These are phyloP conservation scores for Hyaloscypha hepaticicola DNA, from an alignment of 495 filamentous ascomycete species.

Conservation along the genomic window DNA sequence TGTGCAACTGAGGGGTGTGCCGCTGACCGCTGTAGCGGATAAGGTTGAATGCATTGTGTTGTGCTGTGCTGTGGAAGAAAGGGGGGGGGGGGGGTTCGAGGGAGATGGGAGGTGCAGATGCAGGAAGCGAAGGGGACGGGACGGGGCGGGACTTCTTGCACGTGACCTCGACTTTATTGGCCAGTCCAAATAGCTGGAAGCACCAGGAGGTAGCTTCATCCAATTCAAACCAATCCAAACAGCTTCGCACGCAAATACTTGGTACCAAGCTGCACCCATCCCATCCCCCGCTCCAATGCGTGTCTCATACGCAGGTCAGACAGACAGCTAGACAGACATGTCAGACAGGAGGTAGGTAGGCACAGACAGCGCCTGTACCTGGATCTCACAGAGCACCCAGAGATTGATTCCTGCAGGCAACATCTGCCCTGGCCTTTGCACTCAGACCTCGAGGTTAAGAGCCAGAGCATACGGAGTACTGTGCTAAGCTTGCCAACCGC, in stretches of 20 bases:
- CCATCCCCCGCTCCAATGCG: not conserved
- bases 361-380: not conserved
- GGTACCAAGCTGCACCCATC: too few species aligned
- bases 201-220: too few species aligned
- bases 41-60: not conserved
- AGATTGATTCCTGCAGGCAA: not conserved
- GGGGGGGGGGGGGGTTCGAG: not conserved
- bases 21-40: not conserved
- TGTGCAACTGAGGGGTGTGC: not conserved
- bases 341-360: not conserved
- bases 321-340: too few species aligned
- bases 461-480: not conserved
- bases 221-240: too few species aligned
- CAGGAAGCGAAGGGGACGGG: too few species aligned
- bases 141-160: too few species aligned
- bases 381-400: not conserved
- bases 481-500: not conserved
- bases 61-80: not conserved
- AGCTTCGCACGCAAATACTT: too few species aligned
- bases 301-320: too few species aligned
- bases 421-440: not conserved
- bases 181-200: too few species aligned
- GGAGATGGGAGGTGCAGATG: not conserved
- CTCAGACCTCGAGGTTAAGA: not conserved
- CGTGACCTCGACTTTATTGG: too few species aligned